Evolutionary conservation across 176 grass and related monocot species (phyloP), one percentile per base, ranked within the genome.

Genomic region (Eleusine indica): DNA sequence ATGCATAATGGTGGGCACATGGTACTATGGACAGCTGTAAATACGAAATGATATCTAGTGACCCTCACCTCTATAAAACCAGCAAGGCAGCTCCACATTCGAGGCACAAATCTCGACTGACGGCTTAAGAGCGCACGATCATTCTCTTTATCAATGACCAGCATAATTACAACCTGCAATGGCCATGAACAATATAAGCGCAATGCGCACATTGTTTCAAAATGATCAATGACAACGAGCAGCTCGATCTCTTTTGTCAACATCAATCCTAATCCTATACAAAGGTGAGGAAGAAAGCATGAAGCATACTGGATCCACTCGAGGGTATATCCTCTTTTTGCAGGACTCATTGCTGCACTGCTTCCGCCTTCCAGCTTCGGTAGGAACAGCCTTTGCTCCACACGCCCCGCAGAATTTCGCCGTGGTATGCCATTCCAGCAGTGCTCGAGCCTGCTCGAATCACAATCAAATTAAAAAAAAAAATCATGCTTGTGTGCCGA

Each of bases 61-160:
- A 63, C 56, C 28, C 18, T 13, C 74, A 96, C 96, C 93, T 98
- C 96, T 78, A 98, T 89, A 71, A 98, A 98, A 56, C 96, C 96
- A 78, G 96, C 91, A 90, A 98, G 93, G 79, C 96, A 98, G 70
- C 93, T 98, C 96, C 93, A 98, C 93, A 98, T 98, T 37, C 96
- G 93, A 25, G 91, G 89, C 39, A 92, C 89, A 17, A 94, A 98
- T 89, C 91, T 93, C 66, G 93, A 95, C 60, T 98, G 93, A 0
- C 87, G 93, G 58, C 96, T 94, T 53, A 95, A 93, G 47, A 98
- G 91, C 0, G 75, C 96, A 3, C 89, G 41, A 14, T 98, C 93
- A 83, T 98, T 95, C 49, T 90, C 89, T 75, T 95, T 89, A 73
- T 98, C 96, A 72, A 98, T 92, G 46, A 98, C 91, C 80, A 98